Base-by-base conservation (phyloP, 495 filamentous ascomycete genomes). In the Aspergillus nanangensis region DNA sequence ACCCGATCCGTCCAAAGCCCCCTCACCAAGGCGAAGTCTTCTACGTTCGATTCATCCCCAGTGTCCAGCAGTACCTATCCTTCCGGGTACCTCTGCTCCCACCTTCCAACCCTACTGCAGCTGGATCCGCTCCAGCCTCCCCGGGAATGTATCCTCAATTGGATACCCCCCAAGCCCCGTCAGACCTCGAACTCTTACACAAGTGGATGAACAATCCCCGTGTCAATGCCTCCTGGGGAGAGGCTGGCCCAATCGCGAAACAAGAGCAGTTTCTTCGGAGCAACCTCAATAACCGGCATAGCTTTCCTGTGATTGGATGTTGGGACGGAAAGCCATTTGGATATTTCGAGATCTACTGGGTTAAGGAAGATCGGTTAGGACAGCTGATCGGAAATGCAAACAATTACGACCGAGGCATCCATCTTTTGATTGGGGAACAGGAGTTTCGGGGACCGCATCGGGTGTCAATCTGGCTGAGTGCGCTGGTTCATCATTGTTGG, bases 291-390 rank as follows among this genome's bases (percentile, higher is more conserved):
- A 78, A 71, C 22, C 73, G 71, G 8, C 86, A 96, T 63, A 88
- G 80, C 39, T 96, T 96, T 68, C 94, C 93, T 0, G 87, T 83
- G 2, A 92, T 98, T 52, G 93, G 88, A 23, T 82, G 86, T 69
- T 98, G 91, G 90, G 88, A 95, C 51, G 91, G 88, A 3, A 86
- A 91, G 47, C 93, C 93, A 0, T 98, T 97, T 65, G 93, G 93
- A 0, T 98, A 94, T 55, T 95, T 98, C 58, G 94, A 98, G 70
- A 78, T 98, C 31, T 98, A 98, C 69, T 98, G 94, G 94, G 91
- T 93, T 2, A 95, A 95, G 54, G 93, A 98, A 61, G 94, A 97
- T 58, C 65, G 67, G 2, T 59, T 98, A 18, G 89, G 87, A 0
- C 73, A 73, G 21, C 67, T 85, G 39, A 59, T 92, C 23, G 77